phyloP scores from a whole-genome alignment of 371 early-diverging fungal genomes.

The Nematocida minor region DNA sequence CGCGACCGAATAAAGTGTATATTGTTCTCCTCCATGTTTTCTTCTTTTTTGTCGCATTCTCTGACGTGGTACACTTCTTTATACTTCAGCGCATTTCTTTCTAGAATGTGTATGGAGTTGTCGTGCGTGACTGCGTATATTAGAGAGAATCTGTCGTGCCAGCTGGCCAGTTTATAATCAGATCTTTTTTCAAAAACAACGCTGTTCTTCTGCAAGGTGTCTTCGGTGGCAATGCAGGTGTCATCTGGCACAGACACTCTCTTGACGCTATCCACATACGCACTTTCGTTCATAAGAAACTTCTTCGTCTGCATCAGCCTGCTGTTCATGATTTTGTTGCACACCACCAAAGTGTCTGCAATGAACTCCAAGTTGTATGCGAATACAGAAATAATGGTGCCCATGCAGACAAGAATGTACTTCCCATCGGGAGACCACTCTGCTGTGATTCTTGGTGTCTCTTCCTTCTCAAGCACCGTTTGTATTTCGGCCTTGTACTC shows the following conservation, averaged over 20 bases:
- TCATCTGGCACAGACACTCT: constrained; percentile 11
- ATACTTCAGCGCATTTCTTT: constrained; percentile 33
- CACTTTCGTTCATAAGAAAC: constrained; percentile 35
- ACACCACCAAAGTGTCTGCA: constrained; percentile 10
- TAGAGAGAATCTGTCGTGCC: constrained; percentile 37
- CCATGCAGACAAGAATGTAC: constrained; percentile 10
- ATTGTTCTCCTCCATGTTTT: constrained; percentile 2
- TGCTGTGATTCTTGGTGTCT: not conserved
- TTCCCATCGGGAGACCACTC: constrained; percentile 27
- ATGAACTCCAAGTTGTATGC: constrained; percentile 24
- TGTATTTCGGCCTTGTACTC: not conserved
- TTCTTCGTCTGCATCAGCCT: constrained; percentile 46
- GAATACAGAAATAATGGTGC: not conserved
- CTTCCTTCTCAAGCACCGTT: not conserved
- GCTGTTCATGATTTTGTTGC: constrained; percentile 49
- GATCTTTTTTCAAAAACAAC: constrained; percentile 41
- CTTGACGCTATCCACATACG: constrained; percentile 27
- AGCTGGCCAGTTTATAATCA: constrained; percentile 12
- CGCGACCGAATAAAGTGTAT: not conserved
- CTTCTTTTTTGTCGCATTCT: not conserved
- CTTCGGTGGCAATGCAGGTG: not conserved
- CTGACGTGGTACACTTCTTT: constrained; percentile 27
- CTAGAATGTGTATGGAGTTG: constrained; percentile 27
- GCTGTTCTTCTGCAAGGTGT: not conserved
- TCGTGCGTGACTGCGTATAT: constrained; percentile 40